Evolutionary conservation across 2,329 filamentous ascomycete species (phyloP).

Genomic region (Aspergillus quadrilineatus): DNA sequence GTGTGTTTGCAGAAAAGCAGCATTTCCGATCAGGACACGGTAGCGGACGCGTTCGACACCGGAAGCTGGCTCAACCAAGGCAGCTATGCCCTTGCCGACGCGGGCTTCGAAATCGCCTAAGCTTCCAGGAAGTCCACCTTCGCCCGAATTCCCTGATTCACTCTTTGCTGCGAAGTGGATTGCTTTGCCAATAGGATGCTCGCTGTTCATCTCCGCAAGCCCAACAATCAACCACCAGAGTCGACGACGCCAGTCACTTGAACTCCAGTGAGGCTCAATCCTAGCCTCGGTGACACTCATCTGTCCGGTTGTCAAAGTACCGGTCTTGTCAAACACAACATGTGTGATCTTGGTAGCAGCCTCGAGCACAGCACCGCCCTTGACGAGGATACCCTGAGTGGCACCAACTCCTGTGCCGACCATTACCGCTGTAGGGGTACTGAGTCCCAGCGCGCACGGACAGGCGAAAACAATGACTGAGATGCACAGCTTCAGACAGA

Average conservation of each 20-base stretch:
- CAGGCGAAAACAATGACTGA: constrained; percentile 98
- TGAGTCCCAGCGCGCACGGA: constrained; percentile 91
- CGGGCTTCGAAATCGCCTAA: constrained; percentile 80
- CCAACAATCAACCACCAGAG: constrained; percentile 97
- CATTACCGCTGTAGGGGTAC: constrained; percentile 97
- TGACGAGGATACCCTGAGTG: constrained; percentile 95
- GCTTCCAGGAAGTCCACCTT: constrained; percentile 76
- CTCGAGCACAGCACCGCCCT: constrained; percentile 89
- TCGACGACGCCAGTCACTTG: constrained; percentile 64
- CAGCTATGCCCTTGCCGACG: constrained; percentile 82
- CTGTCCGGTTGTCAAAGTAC: constrained; percentile 88
- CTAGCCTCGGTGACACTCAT: constrained; percentile 82
- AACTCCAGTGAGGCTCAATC: constrained; percentile 67
- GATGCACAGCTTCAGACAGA: constrained; percentile 95
- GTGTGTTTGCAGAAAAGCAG: constrained; percentile 70
- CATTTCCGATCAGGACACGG: constrained; percentile 79
- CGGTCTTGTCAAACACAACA: constrained; percentile 92
- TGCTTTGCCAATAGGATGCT: constrained; percentile 93
- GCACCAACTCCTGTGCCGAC: constrained; percentile 96
- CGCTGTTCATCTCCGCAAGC: constrained; percentile 91
- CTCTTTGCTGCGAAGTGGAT: constrained; percentile 73
- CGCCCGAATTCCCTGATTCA: constrained; percentile 69
- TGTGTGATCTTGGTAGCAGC: constrained; percentile 86
- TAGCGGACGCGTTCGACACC: constrained; percentile 69
- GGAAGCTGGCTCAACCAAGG: constrained; percentile 73